phyloP scores from a whole-genome alignment of 2,329 filamentous ascomycete species.

The Taxawa tesnikishii region DNA sequence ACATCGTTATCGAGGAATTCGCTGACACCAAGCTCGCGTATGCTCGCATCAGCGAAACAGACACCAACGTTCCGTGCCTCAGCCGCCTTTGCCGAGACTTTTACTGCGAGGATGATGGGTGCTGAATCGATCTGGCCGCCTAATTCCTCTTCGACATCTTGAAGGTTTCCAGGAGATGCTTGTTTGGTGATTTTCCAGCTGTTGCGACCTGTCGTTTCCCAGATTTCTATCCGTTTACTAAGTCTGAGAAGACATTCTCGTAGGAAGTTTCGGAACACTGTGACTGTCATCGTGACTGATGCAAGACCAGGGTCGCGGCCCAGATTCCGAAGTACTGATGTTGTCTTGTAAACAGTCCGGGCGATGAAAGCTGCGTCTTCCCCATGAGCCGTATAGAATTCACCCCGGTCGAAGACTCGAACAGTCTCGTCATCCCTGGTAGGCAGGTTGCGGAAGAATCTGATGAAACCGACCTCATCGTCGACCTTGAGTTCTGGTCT shows the following conservation, averaged over 20 bases:
- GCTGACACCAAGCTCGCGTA: constrained; percentile 87
- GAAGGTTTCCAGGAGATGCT: constrained; percentile 83
- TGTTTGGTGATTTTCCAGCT: constrained; percentile 84
- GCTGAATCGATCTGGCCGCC: constrained; percentile 77
- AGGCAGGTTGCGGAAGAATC: constrained; percentile 76
- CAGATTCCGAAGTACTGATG: constrained; percentile 82
- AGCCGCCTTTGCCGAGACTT: constrained; percentile 74
- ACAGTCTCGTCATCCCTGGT: constrained; percentile 66
- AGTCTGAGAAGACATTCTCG: constrained; percentile 86
- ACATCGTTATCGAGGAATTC: constrained; percentile 98
- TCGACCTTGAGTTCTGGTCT: constrained; percentile 60
- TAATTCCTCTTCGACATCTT: constrained; percentile 93
- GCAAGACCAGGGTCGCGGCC: constrained; percentile 75
- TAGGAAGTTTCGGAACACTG: constrained; percentile 90
- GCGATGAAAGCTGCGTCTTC: constrained; percentile 77
- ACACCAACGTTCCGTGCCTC: constrained; percentile 84
- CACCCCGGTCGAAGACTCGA: constrained; percentile 83
- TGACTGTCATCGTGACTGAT: constrained; percentile 90
- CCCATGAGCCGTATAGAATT: constrained; percentile 92
- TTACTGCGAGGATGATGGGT: constrained; percentile 90
- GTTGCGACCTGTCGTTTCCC: constrained; percentile 65
- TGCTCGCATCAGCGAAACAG: constrained; percentile 94
- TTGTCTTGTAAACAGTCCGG: constrained; percentile 85
- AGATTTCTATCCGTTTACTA: constrained; percentile 85
- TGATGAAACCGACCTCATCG: constrained; percentile 94